Evolutionary conservation across 1,284 basidiomycete species (phyloP).

Genomic region (Ceratobasidium sp.): DNA sequence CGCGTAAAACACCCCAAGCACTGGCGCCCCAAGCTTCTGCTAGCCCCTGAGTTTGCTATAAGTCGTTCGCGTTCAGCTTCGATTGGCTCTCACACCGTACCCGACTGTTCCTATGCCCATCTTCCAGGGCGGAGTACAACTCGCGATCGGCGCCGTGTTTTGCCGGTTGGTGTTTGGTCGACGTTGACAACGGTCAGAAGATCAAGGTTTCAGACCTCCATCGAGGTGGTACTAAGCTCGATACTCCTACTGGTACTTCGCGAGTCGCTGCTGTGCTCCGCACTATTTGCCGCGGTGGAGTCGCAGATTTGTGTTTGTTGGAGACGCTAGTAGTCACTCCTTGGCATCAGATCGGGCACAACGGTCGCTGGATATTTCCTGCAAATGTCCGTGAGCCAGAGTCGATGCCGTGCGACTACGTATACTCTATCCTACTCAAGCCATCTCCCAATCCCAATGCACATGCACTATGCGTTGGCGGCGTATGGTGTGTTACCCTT

Average conservation of each 20-base stretch:
- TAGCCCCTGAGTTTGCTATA: too few species aligned
- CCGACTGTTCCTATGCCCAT: constrained; percentile 9
- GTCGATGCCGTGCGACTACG: constrained; percentile 14
- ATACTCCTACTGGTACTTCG: constrained; percentile 36
- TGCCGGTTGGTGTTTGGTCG: constrained; percentile 36
- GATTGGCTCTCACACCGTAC: too few species aligned
- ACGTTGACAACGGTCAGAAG: constrained; percentile 15
- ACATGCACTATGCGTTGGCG: constrained; percentile 36
- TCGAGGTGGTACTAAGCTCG: constrained; percentile 31
- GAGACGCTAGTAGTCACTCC: constrained; percentile 39
- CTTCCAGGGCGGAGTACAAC: constrained; percentile 39
- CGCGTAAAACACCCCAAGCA: too few species aligned
- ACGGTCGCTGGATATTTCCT: constrained; percentile 39
- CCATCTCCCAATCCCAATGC: constrained; percentile 32
- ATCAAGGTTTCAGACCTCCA: constrained; percentile 28
- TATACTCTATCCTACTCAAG: constrained; percentile 41
- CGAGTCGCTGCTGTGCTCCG: constrained; percentile 37
- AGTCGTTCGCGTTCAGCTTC: too few species aligned
- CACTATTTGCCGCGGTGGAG: neutral
- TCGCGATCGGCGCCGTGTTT: constrained; percentile 41
- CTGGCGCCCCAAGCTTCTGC: too few species aligned
- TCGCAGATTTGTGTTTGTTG: constrained; percentile 24
- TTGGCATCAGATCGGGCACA: constrained; percentile 40
- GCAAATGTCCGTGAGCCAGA: constrained; percentile 25
- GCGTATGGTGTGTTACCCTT: constrained; percentile 35